phyloP scores from a whole-genome alignment of 257 asterid genomes.

The Solanum verrucosum region DNA sequence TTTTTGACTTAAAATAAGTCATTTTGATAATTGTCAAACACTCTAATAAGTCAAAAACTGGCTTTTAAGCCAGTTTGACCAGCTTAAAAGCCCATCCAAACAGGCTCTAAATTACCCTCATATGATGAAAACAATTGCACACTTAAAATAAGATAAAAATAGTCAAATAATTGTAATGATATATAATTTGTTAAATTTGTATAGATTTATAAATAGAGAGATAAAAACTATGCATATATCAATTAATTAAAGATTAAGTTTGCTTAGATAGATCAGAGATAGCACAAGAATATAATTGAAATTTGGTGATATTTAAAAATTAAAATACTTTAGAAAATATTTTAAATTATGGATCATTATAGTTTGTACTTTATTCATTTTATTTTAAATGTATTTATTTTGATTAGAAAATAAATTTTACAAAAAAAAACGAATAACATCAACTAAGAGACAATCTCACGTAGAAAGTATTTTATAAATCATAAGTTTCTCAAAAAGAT shows the following conservation, averaged over 20 bases:
- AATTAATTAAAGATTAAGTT: background rate
- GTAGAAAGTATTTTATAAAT: rapidly evolving
- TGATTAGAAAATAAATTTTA: background rate
- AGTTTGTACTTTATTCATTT: rapidly evolving
- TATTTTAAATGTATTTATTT: background rate
- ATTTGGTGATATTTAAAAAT: background rate
- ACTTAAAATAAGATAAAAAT: background rate
- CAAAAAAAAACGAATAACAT: rapidly evolving
- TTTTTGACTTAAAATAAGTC: no score
- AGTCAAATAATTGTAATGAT: background rate
- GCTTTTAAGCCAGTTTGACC: no score
- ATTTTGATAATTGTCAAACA: no score
- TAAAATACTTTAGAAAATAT: background rate
- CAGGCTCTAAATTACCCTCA: background rate
- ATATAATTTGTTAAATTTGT: background rate
- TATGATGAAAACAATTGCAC: background rate
- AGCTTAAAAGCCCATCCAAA: no score
- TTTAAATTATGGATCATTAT: background rate
- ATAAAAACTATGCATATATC: background rate
- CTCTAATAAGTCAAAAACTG: no score
- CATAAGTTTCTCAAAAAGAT: background rate
- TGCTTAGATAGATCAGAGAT: background rate
- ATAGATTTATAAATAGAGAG: background rate
- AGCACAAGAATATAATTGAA: background rate
- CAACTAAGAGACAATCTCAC: rapidly evolving